Evolutionary conservation across 805 yeast genomes (phyloP).

Genomic region (Kregervanrija pseudodelftensis): DNA sequence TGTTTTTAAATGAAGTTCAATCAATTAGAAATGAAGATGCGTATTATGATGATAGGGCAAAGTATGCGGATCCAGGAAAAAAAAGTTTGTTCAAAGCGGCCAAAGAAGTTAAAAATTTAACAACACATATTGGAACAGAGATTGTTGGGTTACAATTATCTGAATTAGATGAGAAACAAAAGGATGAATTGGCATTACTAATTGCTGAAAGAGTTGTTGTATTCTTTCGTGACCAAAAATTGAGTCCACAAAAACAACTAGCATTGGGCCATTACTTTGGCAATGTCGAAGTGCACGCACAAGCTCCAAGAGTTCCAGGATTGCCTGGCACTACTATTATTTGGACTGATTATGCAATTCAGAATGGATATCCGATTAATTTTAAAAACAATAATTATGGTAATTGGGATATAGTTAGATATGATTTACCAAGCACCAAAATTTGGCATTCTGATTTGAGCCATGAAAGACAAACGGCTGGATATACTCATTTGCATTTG

Average conservation of each 20-base stretch:
- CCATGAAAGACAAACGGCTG: slow-evolving; percentile 52
- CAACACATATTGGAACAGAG: slow-evolving; percentile 44
- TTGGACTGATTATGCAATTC: slow-evolving; percentile 32
- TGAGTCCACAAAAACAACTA: slow-evolving; percentile 35
- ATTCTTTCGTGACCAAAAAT: slow-evolving; percentile 41
- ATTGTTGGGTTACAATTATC: slow-evolving; percentile 39
- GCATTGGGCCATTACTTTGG: slow-evolving; percentile 41
- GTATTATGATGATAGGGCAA: slow-evolving; percentile 29
- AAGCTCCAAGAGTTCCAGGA: slow-evolving; percentile 29
- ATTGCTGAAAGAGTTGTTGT: slow-evolving; percentile 44
- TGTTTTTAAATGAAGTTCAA: slow-evolving; percentile 34
- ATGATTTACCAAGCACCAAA: slow-evolving; percentile 15
- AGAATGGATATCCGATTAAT: slow-evolving; percentile 16
- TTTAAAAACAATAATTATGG: slow-evolving; percentile 15
- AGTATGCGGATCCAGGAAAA: slow-evolving; percentile 34
- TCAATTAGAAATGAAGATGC: slow-evolving; percentile 28
- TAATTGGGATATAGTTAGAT: slow-evolving; percentile 12
- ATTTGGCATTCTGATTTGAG: slow-evolving; percentile 46
- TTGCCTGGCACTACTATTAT: slow-evolving; percentile 34
- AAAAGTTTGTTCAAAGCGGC: slow-evolving; percentile 35
- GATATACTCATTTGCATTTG: slow-evolving; percentile 45
- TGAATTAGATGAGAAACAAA: slow-evolving; percentile 36
- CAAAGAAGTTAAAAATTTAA: slow-evolving; percentile 34
- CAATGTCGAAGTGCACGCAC: slow-evolving; percentile 34
- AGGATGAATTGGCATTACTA: slow-evolving; percentile 40